A percentile compares a stretch with the other conserved stretches of the same genome.
phyloP scores from a whole-genome alignment of 108 stramenopile species.

The Pseudonitzschia delicatissima region DNA sequence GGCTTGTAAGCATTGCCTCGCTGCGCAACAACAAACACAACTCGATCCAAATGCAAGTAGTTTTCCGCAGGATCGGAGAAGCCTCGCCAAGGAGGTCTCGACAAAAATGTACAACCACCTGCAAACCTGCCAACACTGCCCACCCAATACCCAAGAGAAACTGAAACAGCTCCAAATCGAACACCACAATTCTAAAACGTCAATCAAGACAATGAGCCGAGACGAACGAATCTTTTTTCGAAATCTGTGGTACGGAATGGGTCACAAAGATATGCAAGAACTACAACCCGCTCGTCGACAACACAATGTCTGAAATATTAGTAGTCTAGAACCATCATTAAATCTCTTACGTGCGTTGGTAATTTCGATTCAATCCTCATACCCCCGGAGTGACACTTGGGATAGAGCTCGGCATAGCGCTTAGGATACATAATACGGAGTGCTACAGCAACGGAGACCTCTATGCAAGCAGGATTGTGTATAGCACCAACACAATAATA shows the following conservation, averaged over 20 bases:
- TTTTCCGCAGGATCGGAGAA: neutral
- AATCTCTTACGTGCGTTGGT: too few species aligned
- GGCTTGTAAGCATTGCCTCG: neutral
- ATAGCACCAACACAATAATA: too few species aligned
- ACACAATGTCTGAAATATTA: too few species aligned
- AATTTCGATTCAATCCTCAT: too few species aligned
- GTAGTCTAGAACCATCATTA: too few species aligned
- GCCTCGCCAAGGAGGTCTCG: neutral
- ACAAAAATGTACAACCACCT: neutral
- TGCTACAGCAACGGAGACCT: too few species aligned
- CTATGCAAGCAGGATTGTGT: too few species aligned
- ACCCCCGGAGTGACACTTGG: too few species aligned
- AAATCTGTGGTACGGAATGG: neutral
- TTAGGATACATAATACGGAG: too few species aligned
- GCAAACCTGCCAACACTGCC: neutral
- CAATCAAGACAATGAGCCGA: neutral
- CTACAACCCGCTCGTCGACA: too few species aligned
- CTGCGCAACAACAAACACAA: neutral
- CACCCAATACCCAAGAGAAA: neutral
- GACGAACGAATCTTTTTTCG: neutral
- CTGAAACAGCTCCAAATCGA: neutral
- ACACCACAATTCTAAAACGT: neutral
- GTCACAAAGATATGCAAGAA: constrained; percentile 3
- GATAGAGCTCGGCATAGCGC: too few species aligned
- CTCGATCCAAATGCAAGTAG: neutral